Evolutionary conservation across 306 rosid species (phyloP).

Genomic region (Lablab purpureus): DNA sequence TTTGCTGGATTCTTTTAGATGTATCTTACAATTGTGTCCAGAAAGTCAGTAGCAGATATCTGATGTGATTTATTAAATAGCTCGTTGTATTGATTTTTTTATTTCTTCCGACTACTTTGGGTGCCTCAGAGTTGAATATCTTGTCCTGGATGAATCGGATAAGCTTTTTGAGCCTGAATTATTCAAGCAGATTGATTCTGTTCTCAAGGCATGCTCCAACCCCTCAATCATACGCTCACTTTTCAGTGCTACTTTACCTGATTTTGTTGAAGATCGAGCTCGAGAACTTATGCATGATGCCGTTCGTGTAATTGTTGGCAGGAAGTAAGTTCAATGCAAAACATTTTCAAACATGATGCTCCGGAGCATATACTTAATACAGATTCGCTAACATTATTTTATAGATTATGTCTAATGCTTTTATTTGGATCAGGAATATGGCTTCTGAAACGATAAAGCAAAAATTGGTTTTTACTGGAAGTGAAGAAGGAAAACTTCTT

Average conservation of each 20-base stretch:
- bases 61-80: slow-evolving; percentile 12
- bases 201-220: slow-evolving; percentile 92
- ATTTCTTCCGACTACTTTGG: slow-evolving; percentile 36
- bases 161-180: slow-evolving; percentile 90
- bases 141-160: slow-evolving; percentile 96
- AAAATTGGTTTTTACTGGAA: slow-evolving; percentile 85
- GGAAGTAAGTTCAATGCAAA: slow-evolving; percentile 70
- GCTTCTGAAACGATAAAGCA: slow-evolving; percentile 91
- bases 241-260: slow-evolving; percentile 97
- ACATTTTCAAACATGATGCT: slow-evolving; percentile 26
- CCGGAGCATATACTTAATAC: slow-evolving; percentile 16
- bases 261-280: slow-evolving; percentile 91
- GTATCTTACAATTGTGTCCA: not conserved
- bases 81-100: slow-evolving; percentile 35
- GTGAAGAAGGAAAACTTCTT: slow-evolving; percentile 91
- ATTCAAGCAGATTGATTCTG: slow-evolving; percentile 82
- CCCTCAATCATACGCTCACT: slow-evolving; percentile 84
- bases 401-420: slow-evolving; percentile 30
- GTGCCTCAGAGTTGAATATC: slow-evolving; percentile 82
- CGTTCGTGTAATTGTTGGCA: slow-evolving; percentile 90
- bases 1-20: slow-evolving; percentile 28
- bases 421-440: slow-evolving; percentile 73
- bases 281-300: slow-evolving; percentile 97
- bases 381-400: slow-evolving; percentile 16
- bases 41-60: slow-evolving; percentile 17